phyloP scores from a whole-genome alignment of 108 stramenopile genomes.

The Craspedostauros australis region DNA sequence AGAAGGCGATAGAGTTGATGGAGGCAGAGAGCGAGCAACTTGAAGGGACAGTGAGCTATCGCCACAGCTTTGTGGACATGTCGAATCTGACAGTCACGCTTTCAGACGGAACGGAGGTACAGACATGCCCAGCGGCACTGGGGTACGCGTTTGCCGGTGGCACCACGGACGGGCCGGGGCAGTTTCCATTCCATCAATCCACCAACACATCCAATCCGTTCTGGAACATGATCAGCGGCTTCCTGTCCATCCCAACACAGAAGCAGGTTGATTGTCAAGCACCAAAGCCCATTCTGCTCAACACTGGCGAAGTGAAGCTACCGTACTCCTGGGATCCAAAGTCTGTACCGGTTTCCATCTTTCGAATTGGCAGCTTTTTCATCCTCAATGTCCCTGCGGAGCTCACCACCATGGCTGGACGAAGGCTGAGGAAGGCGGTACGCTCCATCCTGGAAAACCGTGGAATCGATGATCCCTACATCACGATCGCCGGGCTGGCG shows the following conservation, averaged over 20 bases:
- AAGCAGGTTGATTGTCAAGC: conserved; percentile 42
- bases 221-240: conserved; percentile 38
- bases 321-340: conserved; percentile 58
- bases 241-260: conserved; percentile 35
- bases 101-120: conserved; percentile 20
- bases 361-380: conserved; percentile 35
- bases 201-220: conserved; percentile 41
- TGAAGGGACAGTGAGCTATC: conserved; percentile 23
- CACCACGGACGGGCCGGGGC: conserved; percentile 57
- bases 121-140: conserved; percentile 40
- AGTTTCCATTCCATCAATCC: conserved; percentile 43
- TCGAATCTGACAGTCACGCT: conserved; percentile 28
- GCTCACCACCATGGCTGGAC: conserved; percentile 64
- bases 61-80: conserved; percentile 52
- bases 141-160: conserved; percentile 60
- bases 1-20: conserved; percentile 21
- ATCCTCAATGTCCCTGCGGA: conserved; percentile 48
- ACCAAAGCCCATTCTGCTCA: conserved; percentile 54
- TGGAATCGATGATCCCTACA: conserved; percentile 24
- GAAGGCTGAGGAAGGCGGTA: conserved; percentile 35
- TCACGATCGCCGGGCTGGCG: conserved; percentile 49
- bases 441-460: conserved; percentile 4
- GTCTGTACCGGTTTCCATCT: conserved; percentile 40
- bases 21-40: conserved; percentile 3
- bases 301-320: conserved; percentile 34